A percentile compares a stretch with the other conserved stretches of the same genome.
phyloP scores from a whole-genome alignment of 2,329 filamentous ascomycete genomes.

The Cercospora canescens region DNA sequence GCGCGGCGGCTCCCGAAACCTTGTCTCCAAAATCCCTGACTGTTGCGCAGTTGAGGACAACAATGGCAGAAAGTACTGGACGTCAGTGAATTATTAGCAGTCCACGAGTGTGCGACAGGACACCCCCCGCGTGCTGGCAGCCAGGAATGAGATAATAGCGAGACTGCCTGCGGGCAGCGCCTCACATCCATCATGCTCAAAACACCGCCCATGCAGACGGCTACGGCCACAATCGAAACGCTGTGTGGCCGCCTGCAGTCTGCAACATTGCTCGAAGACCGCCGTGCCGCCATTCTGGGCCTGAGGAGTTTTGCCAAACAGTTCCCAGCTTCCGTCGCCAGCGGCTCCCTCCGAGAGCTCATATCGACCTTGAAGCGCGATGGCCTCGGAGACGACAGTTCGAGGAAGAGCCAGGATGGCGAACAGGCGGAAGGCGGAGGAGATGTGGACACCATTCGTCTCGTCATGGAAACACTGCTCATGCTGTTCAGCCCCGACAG shows the following conservation, averaged over 20 bases:
- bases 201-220: slow-evolving; percentile 93
- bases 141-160: slow-evolving; percentile 21
- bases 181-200: slow-evolving; percentile 47
- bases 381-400: slow-evolving; percentile 38
- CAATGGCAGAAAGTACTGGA: not conserved
- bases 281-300: slow-evolving; percentile 87
- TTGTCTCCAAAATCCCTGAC: not conserved
- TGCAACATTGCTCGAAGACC: slow-evolving; percentile 89
- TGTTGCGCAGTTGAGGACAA: not conserved
- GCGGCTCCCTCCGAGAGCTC: slow-evolving; percentile 82
- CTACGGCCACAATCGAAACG: slow-evolving; percentile 88
- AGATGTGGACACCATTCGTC: slow-evolving; percentile 96
- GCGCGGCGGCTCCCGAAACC: not conserved
- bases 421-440: slow-evolving; percentile 45
- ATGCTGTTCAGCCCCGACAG: slow-evolving; percentile 80
- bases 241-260: slow-evolving; percentile 84
- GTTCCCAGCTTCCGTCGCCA: slow-evolving; percentile 93
- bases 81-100: not conserved
- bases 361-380: slow-evolving; percentile 85
- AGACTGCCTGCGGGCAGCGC: slow-evolving; percentile 28
- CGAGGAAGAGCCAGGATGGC: slow-evolving; percentile 48
- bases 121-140: not conserved
- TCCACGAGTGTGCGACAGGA: not conserved
- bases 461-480: slow-evolving; percentile 89
- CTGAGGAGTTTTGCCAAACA: slow-evolving; percentile 94